phyloP scores from a whole-genome alignment of 345 rosid genomes.

The Schrenkiella parvula region DNA sequence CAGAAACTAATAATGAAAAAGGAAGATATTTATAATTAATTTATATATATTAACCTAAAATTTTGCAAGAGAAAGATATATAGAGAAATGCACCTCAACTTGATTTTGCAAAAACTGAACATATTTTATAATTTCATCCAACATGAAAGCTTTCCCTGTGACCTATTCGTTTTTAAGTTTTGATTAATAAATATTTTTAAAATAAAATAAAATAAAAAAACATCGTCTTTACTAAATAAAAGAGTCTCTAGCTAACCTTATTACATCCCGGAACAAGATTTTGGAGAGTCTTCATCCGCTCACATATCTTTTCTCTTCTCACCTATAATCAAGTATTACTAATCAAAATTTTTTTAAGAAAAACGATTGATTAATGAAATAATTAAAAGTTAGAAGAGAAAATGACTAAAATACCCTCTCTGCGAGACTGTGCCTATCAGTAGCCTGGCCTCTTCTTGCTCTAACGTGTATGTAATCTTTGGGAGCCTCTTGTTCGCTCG shows the following conservation, averaged over 20 bases:
- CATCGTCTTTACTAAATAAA: background rate
- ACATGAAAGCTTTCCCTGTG: constrained; percentile 76
- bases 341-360: background rate
- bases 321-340: constrained; percentile 34
- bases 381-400: background rate
- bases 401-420: constrained; percentile 54
- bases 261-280: constrained; percentile 75
- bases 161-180: constrained; percentile 42
- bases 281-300: constrained; percentile 60
- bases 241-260: constrained; percentile 41
- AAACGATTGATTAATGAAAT: background rate
- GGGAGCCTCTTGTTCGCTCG: constrained; percentile 40
- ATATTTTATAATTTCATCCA: constrained; percentile 85
- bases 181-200: constrained; percentile 21
- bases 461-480: constrained; percentile 73
- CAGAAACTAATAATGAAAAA: constrained; percentile 48
- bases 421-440: constrained; percentile 43
- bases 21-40: background rate
- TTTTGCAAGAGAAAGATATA: background rate
- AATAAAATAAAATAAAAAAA: background rate
- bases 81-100: constrained; percentile 54
- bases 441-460: constrained; percentile 87
- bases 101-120: constrained; percentile 64
- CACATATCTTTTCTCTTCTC: constrained; percentile 77
- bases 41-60: background rate